These are phyloP conservation scores for Neurospora sp. DNA, from an alignment of 495 filamentous ascomycete species.

Conservation along the genomic window DNA sequence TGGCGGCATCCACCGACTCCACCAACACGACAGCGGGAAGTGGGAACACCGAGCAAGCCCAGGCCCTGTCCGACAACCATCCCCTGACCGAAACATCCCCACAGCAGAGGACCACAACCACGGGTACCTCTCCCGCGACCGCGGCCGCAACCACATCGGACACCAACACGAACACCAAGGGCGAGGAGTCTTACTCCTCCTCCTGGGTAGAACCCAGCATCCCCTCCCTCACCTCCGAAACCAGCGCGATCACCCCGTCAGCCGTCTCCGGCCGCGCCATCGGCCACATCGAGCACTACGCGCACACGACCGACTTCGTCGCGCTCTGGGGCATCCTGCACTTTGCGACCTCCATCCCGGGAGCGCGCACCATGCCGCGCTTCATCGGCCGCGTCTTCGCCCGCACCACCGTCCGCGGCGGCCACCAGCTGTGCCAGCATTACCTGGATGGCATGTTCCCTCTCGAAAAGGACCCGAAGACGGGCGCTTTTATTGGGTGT, in stretches of 20 bases:
- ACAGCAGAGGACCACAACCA: background rate
- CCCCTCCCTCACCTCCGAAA: constrained; percentile 7
- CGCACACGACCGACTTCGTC: constrained; percentile 66
- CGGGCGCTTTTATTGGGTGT: constrained; percentile 22
- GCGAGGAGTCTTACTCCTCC: background rate
- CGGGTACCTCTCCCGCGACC: background rate
- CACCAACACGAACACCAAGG: background rate
- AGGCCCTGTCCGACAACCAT: background rate
- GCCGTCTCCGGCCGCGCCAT: constrained; percentile 39
- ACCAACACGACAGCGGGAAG: constrained; percentile 1
- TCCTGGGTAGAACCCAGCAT: background rate
- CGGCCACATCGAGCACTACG: constrained; percentile 76
- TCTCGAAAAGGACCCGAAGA: constrained; percentile 22
- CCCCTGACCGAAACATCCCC: background rate
- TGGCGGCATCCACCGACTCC: constrained; percentile 16
- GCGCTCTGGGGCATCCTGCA: constrained; percentile 64
- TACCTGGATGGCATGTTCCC: constrained; percentile 78
- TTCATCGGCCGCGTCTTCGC: constrained; percentile 71
- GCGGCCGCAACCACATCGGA: background rate
- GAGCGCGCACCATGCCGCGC: constrained; percentile 34
- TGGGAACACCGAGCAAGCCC: background rate
- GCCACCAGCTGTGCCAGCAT: constrained; percentile 72
- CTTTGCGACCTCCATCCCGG: constrained; percentile 41
- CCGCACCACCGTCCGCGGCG: constrained; percentile 43
- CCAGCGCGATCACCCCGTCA: constrained; percentile 9